Evolutionary conservation across 2,329 filamentous ascomycete genomes (phyloP).

Genomic region (Diaporthe caulivora): DNA sequence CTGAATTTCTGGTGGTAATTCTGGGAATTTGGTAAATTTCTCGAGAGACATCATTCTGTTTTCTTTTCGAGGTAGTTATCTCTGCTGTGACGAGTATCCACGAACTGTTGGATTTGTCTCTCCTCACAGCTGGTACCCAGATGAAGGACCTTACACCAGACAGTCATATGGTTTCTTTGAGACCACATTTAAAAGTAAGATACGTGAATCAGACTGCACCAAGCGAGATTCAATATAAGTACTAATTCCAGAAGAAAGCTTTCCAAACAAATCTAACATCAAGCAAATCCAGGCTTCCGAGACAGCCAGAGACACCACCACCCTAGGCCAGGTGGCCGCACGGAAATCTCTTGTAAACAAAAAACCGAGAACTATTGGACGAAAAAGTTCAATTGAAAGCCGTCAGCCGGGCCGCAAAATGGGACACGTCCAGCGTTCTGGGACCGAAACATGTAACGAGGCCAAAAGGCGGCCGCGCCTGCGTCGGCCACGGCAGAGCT

Average conservation of each 20-base stretch:
- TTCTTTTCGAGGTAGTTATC: not conserved
- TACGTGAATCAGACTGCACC: not conserved
- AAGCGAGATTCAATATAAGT: not conserved
- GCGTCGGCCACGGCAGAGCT: not conserved
- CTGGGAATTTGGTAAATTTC: constrained; percentile 40
- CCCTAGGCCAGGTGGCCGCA: not conserved
- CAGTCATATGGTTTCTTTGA: too few relatives aligned
- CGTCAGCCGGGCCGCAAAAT: not conserved
- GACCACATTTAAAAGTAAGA: too few relatives aligned
- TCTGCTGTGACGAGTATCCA: not conserved
- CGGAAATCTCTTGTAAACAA: not conserved
- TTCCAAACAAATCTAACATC: not conserved
- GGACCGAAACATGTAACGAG: constrained; percentile 12
- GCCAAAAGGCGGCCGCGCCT: not conserved
- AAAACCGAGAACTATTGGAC: not conserved
- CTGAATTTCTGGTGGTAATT: constrained; percentile 44
- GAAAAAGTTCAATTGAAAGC: not conserved
- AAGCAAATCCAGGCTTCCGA: constrained; percentile 13
- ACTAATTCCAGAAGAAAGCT: not conserved
- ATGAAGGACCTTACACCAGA: not conserved
- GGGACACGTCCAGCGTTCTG: not conserved
- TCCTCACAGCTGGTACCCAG: not conserved
- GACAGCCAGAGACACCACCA: not conserved
- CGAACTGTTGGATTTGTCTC: not conserved
- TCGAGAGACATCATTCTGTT: not conserved